phyloP scores from a whole-genome alignment of 2,329 filamentous ascomycete species.

The Exserohilum rostratum region DNA sequence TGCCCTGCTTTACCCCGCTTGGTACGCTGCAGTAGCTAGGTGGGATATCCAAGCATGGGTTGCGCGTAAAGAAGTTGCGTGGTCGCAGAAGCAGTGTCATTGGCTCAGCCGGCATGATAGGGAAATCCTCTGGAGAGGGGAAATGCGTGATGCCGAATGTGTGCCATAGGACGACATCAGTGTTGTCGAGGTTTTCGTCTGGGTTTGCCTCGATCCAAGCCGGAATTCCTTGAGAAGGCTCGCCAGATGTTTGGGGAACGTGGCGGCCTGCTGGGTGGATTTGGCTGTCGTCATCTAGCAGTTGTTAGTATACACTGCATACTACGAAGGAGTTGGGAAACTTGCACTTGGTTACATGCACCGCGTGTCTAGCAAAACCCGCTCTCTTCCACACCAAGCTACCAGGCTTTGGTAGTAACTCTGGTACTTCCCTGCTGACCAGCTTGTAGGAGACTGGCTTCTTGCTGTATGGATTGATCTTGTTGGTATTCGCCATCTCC shows the following conservation, averaged over 20 bases:
- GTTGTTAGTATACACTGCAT: slow-evolving; percentile 10
- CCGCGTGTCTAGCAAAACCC: slow-evolving; percentile 83
- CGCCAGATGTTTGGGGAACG: slow-evolving; percentile 84
- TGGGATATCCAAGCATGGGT: slow-evolving; percentile 80
- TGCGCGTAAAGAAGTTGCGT: slow-evolving; percentile 80
- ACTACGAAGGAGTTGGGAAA: slow-evolving; percentile 4
- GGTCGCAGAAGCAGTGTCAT: slow-evolving; percentile 81
- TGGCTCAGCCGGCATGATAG: slow-evolving; percentile 82
- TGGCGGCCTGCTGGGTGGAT: slow-evolving; percentile 86
- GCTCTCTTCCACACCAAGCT: slow-evolving; percentile 88
- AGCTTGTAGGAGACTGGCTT: slow-evolving; percentile 89
- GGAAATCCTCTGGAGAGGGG: slow-evolving; percentile 87
- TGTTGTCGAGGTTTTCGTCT: slow-evolving; percentile 73
- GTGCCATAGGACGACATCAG: slow-evolving; percentile 90
- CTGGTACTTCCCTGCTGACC: slow-evolving; percentile 82
- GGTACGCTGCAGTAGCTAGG: slow-evolving; percentile 76
- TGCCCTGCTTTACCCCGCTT: slow-evolving; percentile 65
- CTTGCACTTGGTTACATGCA: slow-evolving; percentile 89
- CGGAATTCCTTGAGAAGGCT: slow-evolving; percentile 74
- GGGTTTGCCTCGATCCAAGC: slow-evolving; percentile 77
- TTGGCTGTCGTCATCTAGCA: slow-evolving; percentile 75
- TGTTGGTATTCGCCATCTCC: slow-evolving; percentile 87
- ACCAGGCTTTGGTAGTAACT: slow-evolving; percentile 78
- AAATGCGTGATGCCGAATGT: slow-evolving; percentile 92
- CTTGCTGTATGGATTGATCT: slow-evolving; percentile 82